A percentile compares a stretch with the other conserved stretches of the same genome.
These are phyloP conservation scores for Lipomyces chichibuensis DNA, from an alignment of 805 yeast species.

Conservation along the genomic window DNA sequence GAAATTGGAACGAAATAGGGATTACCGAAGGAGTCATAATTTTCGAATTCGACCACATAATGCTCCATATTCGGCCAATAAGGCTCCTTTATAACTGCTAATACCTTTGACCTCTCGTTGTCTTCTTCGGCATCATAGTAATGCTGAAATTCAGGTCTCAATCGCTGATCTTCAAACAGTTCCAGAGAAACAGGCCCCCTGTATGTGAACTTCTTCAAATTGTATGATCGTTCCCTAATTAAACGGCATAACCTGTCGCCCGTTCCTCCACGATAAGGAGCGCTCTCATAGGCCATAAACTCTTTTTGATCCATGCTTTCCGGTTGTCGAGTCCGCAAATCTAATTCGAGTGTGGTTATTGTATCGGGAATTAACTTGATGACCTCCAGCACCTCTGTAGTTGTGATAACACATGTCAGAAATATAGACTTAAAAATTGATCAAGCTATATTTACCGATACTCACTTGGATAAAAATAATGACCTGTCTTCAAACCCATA, in stretches of 20 bases:
- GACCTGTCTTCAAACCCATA: background rate
- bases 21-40: slow-evolving; percentile 7
- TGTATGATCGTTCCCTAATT: background rate
- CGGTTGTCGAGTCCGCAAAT: background rate
- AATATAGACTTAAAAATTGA: background rate
- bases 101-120: background rate
- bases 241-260: slow-evolving; percentile 7
- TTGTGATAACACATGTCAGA: background rate
- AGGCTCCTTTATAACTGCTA: background rate
- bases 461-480: background rate
- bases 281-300: background rate
- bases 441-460: background rate
- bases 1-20: background rate
- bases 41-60: slow-evolving; percentile 6
- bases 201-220: background rate
- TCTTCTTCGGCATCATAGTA: background rate
- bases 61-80: slow-evolving; percentile 12
- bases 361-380: background rate
- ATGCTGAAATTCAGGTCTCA: background rate
- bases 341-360: background rate
- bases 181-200: background rate
- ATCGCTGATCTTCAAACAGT: slow-evolving; percentile 8
- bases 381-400: background rate
- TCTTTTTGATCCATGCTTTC: background rate
- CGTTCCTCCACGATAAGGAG: slow-evolving; percentile 4